These are phyloP conservation scores for Cafeteria roenbergensis DNA, from an alignment of 108 stramenopile species.

Conservation along the genomic window DNA sequence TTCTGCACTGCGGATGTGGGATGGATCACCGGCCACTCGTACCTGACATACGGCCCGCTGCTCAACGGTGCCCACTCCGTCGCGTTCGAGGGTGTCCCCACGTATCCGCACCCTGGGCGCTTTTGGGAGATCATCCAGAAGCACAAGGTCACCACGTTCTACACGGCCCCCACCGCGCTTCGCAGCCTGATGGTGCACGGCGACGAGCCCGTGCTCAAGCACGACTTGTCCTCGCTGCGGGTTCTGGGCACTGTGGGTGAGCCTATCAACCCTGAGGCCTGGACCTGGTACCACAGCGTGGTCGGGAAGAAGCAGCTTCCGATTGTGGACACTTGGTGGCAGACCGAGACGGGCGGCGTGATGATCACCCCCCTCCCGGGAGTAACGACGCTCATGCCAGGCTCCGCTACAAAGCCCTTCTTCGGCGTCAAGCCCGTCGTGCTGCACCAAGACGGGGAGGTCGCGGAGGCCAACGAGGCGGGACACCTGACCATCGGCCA, in stretches of 20 bases:
- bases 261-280: constrained; percentile 97
- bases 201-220: constrained; percentile 55
- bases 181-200: constrained; percentile 85
- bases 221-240: constrained; percentile 67
- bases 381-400: constrained; percentile 82
- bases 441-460: constrained; percentile 62
- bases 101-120: constrained; percentile 76
- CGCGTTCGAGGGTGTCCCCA: constrained; percentile 80
- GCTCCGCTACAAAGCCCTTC: constrained; percentile 74
- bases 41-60: constrained; percentile 82
- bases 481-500: constrained; percentile 77
- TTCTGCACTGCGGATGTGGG: constrained; percentile 89
- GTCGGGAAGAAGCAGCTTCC: constrained; percentile 69
- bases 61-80: constrained; percentile 75
- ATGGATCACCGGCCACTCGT: constrained; percentile 93
- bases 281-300: constrained; percentile 87
- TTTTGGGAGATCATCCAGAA: constrained; percentile 80
- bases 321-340: constrained; percentile 93
- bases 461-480: constrained; percentile 52
- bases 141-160: constrained; percentile 66
- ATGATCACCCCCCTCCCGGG: constrained; percentile 82
- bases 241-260: constrained; percentile 90
- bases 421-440: constrained; percentile 82
- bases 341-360: constrained; percentile 94
- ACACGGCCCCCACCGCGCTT: constrained; percentile 91